Percentiles rank a stretch among this genome's conserved stretches.
Conservation (phyloP, 2,329 filamentous ascomycete genomes). For the Colletotrichum endophyticum region DNA sequence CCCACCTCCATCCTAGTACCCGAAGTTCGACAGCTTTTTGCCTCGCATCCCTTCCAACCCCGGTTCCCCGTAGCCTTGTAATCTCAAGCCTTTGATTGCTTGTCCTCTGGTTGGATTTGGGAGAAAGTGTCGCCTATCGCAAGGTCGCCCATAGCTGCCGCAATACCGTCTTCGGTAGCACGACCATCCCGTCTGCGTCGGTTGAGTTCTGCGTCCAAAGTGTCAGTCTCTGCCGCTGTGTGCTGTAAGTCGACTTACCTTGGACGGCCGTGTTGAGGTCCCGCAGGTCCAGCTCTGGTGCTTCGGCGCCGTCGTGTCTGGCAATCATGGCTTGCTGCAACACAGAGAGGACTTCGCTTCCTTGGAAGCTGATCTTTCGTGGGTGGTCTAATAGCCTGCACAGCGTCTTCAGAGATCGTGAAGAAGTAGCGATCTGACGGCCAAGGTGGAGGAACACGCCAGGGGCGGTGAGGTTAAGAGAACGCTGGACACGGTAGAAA, state of each 20-base stretch:
- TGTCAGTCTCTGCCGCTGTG: background rate
- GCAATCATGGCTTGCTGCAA: background rate
- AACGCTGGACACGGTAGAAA: background rate
- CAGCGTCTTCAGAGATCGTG: background rate
- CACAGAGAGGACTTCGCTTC: background rate
- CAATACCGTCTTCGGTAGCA: background rate
- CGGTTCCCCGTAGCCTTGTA: background rate
- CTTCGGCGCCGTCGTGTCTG: background rate
- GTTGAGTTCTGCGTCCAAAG: background rate
- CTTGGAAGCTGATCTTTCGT: background rate
- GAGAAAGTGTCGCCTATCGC: background rate
- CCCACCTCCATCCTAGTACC: background rate
- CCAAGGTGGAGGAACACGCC: background rate
- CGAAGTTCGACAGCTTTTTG: background rate
- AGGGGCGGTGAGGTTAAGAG: background rate
- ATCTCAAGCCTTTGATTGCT: background rate
- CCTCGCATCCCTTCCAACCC: background rate
- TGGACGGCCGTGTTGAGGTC: background rate
- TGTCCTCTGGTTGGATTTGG: background rate
- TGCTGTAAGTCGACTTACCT: background rate
- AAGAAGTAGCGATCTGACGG: background rate
- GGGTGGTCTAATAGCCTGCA: background rate
- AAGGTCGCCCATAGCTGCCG: background rate
- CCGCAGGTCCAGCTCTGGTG: background rate
- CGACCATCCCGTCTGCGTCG: background rate